Evolutionary conservation across 306 rosid species (phyloP).

Genomic region (Canavalia ensiformis): DNA sequence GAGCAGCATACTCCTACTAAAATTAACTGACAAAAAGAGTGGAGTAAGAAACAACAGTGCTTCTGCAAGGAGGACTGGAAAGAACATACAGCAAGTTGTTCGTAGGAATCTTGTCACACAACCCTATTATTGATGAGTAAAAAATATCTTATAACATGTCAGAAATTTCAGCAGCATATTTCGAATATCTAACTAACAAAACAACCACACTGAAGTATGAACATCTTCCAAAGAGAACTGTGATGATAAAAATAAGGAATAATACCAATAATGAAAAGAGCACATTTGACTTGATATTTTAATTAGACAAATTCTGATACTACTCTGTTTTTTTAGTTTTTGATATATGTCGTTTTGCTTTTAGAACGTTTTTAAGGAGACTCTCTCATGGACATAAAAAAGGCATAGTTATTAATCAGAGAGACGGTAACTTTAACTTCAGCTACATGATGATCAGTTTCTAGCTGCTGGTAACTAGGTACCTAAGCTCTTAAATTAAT

Average conservation of each 20-base stretch:
- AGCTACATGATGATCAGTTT: no score
- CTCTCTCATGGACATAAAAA: slow-evolving; percentile 9
- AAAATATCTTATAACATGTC: slow-evolving; percentile 19
- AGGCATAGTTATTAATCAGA: not conserved
- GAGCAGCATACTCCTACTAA: slow-evolving; percentile 96
- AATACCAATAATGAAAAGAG: slow-evolving; percentile 5
- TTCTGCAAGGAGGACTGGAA: slow-evolving; percentile 36
- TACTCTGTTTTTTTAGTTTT: not conserved
- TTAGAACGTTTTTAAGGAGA: not conserved
- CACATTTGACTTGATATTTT: slow-evolving; percentile 2
- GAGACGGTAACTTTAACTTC: no score
- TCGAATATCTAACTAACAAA: slow-evolving; percentile 17
- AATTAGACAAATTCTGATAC: slow-evolving; percentile 19
- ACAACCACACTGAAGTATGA: slow-evolving; percentile 14
- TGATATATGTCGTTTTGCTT: not conserved
- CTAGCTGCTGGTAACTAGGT: no score
- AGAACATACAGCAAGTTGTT: slow-evolving; percentile 25
- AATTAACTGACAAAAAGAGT: slow-evolving; percentile 71
- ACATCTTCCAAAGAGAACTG: not conserved
- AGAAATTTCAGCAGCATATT: slow-evolving; percentile 26
- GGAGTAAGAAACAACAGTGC: slow-evolving; percentile 50
- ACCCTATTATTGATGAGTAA: slow-evolving; percentile 11
- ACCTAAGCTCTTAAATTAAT: no score
- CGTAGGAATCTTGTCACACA: slow-evolving; percentile 31
- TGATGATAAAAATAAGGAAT: slow-evolving; percentile 10